Evolutionary conservation across 2,329 filamentous ascomycete genomes (phyloP).

Genomic region (Pochonia chlamydosporia): DNA sequence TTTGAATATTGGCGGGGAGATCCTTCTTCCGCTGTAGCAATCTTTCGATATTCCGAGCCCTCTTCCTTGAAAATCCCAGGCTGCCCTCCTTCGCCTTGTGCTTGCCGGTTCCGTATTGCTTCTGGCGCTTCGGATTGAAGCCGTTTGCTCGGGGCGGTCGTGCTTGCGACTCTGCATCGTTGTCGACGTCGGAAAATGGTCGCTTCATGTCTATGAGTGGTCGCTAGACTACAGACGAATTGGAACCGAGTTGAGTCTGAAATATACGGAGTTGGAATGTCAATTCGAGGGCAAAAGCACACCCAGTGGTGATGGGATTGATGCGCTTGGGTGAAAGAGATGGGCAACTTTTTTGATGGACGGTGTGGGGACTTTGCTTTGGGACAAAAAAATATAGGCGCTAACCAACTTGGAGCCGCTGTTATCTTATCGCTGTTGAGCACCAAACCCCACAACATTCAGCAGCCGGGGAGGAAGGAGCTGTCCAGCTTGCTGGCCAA

Average conservation of each 20-base stretch:
- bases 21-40: conserved; percentile 55
- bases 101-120: conserved; percentile 28
- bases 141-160: conserved; percentile 2
- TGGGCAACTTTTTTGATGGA: not conserved
- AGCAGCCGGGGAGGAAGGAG: too few species aligned
- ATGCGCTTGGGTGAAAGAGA: not conserved
- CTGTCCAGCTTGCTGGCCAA: not conserved
- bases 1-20: conserved; percentile 61
- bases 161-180: not conserved
- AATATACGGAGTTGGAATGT: too few species aligned
- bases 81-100: conserved; percentile 39
- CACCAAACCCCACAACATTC: too few species aligned
- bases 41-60: conserved; percentile 63
- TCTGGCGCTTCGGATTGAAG: conserved; percentile 24
- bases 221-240: too few species aligned
- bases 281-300: not conserved
- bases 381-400: too few species aligned
- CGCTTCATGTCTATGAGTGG: conserved; percentile 29
- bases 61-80: conserved; percentile 62
- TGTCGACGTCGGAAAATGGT: conserved; percentile 21
- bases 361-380: not conserved
- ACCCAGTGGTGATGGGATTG: not conserved
- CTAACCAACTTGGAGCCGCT: too few species aligned
- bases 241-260: too few species aligned
- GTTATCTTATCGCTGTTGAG: too few species aligned